Evolutionary conservation across 1,284 basidiomycete genomes (phyloP).

Genomic region (Ustilago shanxiensis): DNA sequence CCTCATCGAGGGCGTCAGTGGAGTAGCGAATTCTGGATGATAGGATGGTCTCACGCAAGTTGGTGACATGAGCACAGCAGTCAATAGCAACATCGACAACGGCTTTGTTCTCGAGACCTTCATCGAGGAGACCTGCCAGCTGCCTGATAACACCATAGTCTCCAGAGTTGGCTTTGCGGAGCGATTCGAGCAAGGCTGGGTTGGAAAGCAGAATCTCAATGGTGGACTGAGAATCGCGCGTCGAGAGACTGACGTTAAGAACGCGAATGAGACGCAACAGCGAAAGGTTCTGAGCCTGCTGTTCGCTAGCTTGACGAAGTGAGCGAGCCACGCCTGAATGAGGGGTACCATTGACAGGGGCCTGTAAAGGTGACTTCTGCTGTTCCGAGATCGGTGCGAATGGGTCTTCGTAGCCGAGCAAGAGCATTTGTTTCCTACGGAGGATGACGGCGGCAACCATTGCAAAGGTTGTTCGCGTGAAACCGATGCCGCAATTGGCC

Average conservation of each 20-base stretch:
- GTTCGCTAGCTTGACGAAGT: conserved; percentile 72
- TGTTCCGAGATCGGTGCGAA: conserved; percentile 70
- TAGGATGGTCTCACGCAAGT: conserved; percentile 67
- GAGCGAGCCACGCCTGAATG: conserved; percentile 51
- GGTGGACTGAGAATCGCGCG: conserved; percentile 57
- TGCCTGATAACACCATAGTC: conserved; percentile 67
- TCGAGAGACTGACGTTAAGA: conserved; percentile 79
- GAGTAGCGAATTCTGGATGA: conserved; percentile 60
- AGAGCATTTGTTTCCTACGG: conserved; percentile 86
- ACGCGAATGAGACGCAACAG: conserved; percentile 86
- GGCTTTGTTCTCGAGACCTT: conserved; percentile 64
- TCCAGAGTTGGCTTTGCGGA: conserved; percentile 64
- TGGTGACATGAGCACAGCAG: conserved; percentile 64
- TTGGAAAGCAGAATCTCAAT: conserved; percentile 64
- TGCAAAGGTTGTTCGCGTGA: conserved; percentile 94
- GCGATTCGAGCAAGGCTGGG: conserved; percentile 61
- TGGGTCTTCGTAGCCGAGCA: conserved; percentile 81
- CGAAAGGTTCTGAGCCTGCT: conserved; percentile 85
- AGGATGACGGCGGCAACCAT: conserved; percentile 95
- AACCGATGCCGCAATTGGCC: conserved; percentile 97
- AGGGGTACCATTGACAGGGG: conserved; percentile 36
- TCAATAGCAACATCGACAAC: conserved; percentile 67
- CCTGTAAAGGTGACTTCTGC: conserved; percentile 38
- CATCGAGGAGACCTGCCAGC: conserved; percentile 65
- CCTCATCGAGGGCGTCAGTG: conserved; percentile 56